A percentile compares a stretch with the other conserved stretches of the same genome.
phyloP scores from a whole-genome alignment of 305 asterid genomes.

The Euphrasia arctica region DNA sequence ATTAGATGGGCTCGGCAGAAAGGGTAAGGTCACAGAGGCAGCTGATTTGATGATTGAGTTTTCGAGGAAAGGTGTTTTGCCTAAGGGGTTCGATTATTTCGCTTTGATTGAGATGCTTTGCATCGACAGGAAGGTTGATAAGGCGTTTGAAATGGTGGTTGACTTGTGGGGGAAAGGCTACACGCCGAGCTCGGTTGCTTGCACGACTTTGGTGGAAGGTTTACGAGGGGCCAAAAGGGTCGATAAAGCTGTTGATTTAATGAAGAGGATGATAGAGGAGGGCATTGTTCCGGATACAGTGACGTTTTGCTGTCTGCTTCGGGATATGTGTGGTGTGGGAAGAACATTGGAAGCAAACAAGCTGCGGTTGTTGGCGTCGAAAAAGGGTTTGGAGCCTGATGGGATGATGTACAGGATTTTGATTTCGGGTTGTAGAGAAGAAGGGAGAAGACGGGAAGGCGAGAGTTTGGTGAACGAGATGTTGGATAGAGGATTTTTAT shows the following conservation, averaged over 20 bases:
- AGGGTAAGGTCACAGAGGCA: slow-evolving; percentile 49
- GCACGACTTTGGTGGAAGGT: slow-evolving; percentile 70
- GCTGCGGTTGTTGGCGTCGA: slow-evolving; percentile 65
- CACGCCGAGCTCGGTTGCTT: slow-evolving; percentile 64
- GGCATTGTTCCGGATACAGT: slow-evolving; percentile 65
- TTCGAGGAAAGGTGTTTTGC: slow-evolving; percentile 55
- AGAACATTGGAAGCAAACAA: slow-evolving; percentile 67
- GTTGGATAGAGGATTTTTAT: slow-evolving; percentile 80
- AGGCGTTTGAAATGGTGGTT: slow-evolving; percentile 51
- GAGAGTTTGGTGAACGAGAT: slow-evolving; percentile 74
- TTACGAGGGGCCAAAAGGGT: slow-evolving; percentile 38
- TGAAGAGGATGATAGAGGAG: slow-evolving; percentile 58
- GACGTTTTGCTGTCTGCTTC: slow-evolving; percentile 72
- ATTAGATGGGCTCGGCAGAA: slow-evolving; percentile 64
- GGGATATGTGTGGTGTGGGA: slow-evolving; percentile 64
- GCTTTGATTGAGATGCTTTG: slow-evolving; percentile 65
- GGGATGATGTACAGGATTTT: slow-evolving; percentile 70
- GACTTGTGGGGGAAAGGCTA: slow-evolving; percentile 66
- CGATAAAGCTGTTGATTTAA: slow-evolving; percentile 40
- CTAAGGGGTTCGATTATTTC: slow-evolving; percentile 50
- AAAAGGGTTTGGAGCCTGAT: slow-evolving; percentile 68
- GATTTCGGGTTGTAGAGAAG: slow-evolving; percentile 60
- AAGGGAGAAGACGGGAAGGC: slow-evolving; percentile 74
- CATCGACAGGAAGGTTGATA: slow-evolving; percentile 33
- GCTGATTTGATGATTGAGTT: slow-evolving; percentile 60